Evolutionary conservation across 805 yeast genomes (phyloP), one percentile per base, ranked within the genome.

Genomic region (Clavispora phyllophila): DNA sequence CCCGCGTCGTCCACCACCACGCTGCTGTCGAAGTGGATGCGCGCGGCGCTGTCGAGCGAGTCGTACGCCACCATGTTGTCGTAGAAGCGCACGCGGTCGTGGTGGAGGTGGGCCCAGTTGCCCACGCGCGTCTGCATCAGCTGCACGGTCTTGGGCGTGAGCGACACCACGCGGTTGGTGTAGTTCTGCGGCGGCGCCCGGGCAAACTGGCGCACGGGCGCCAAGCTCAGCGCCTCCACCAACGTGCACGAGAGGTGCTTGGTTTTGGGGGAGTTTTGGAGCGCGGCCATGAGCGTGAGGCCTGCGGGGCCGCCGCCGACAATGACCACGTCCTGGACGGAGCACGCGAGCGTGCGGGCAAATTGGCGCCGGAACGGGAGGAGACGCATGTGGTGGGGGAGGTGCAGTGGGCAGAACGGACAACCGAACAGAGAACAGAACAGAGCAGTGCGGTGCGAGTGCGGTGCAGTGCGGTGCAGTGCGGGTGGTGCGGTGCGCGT

Each of bases 231-330:
- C 1, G 84, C 88, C 61, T 93, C 99, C 20, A 93, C 73, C 39
- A 93, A 65, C 0, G 81, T 76, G 38, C 91, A 76, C 36, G 72
- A 71, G 35, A 88, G 72, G 39, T 77, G 68, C 23, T 65, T 68
- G 4, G 96, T 76, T 17, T 72, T 60, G 3, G 83, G 79, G 1
- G 89, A 82, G 50, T 73, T 72, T 58, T 86, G 84, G 44, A 91
- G 64, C 0, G 95, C 95, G 0, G 96, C 76, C 5, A 93, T 82
- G 28, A 93, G 66, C 1, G 96, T 83, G 43, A 93, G 66, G 0
- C 99, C 99, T 1, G 98, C 98, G 1, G 98, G 96, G 0, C 99
- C 99, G 7, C 95, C 98, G 28, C 99, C 99, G 28, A 93, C 85
- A 41, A 93, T 85, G 7, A 87, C 82, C 17, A 93, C 78, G 62